Evolutionary conservation across 2,329 filamentous ascomycete species (phyloP).

Genomic region (Ophiostoma ulmi): DNA sequence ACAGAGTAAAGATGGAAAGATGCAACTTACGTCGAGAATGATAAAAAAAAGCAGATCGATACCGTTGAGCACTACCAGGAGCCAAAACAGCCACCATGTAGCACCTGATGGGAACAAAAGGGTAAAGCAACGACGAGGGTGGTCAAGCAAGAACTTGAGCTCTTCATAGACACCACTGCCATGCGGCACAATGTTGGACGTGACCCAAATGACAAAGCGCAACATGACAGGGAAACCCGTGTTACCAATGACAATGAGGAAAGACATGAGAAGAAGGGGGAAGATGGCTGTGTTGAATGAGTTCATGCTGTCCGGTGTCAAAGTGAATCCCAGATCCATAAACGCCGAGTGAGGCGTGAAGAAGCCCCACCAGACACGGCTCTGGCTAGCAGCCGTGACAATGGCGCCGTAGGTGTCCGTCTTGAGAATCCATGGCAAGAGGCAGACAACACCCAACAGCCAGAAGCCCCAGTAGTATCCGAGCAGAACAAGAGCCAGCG

Average conservation of each 20-base stretch:
- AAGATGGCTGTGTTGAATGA: conserved; percentile 76
- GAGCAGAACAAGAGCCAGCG: conserved; percentile 70
- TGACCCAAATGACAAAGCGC: conserved; percentile 82
- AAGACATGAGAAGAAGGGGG: conserved; percentile 70
- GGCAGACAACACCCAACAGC: conserved; percentile 64
- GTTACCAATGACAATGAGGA: conserved; percentile 90
- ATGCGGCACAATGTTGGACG: conserved; percentile 60
- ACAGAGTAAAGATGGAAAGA: neutral
- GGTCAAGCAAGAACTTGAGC: conserved; percentile 82
- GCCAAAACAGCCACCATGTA: conserved; percentile 93
- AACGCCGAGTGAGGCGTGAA: conserved; percentile 86
- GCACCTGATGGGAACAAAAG: conserved; percentile 83
- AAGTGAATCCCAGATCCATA: conserved; percentile 88
- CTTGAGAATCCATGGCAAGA: conserved; percentile 75
- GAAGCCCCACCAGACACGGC: conserved; percentile 81
- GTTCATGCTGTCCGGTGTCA: conserved; percentile 90
- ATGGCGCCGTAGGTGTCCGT: conserved; percentile 57
- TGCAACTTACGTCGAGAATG: conserved; percentile 71
- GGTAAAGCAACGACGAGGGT: conserved; percentile 93
- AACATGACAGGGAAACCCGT: conserved; percentile 95
- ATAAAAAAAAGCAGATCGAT: conserved; percentile 88
- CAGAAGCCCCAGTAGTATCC: conserved; percentile 82
- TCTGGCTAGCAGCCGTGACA: conserved; percentile 58
- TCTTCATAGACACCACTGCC: conserved; percentile 79
- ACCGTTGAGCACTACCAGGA: conserved; percentile 74